These are phyloP conservation scores for Phytopythium aichiense DNA, from an alignment of 352 stramenopile species.

Conservation along the genomic window DNA sequence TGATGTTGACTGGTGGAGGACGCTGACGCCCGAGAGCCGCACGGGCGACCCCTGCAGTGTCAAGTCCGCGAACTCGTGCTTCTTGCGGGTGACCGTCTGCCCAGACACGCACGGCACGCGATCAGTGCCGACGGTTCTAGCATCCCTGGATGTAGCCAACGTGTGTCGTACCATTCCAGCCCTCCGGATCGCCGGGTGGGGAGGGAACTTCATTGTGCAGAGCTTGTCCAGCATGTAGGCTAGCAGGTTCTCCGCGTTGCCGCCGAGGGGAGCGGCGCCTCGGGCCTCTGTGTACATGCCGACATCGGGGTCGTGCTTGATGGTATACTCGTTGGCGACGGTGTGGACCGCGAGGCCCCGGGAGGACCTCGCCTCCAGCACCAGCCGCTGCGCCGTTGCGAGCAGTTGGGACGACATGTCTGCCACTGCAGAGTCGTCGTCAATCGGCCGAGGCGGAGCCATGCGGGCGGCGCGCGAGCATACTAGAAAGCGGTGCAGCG, in stretches of 20 bases:
- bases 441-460: background rate
- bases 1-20: background rate
- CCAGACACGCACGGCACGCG: background rate
- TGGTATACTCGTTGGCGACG: background rate
- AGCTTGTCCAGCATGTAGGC: background rate
- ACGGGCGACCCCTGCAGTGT: background rate
- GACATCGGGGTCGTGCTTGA: conserved; percentile 1
- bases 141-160: too few species aligned
- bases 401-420: background rate
- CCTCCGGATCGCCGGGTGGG: background rate
- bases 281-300: background rate
- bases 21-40: background rate
- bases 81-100: background rate
- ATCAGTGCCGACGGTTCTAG: background rate
- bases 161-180: background rate
- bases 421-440: background rate
- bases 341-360: background rate
- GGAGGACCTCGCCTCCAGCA: background rate
- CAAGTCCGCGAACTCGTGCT: background rate
- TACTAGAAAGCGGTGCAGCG: background rate
- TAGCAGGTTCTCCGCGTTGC: too few species aligned
- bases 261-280: background rate
- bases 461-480: background rate
- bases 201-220: background rate
- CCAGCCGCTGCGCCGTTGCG: background rate